Base-by-base conservation (phyloP, 176 grass and related monocot genomes). In the Aegilops longissima region DNA sequence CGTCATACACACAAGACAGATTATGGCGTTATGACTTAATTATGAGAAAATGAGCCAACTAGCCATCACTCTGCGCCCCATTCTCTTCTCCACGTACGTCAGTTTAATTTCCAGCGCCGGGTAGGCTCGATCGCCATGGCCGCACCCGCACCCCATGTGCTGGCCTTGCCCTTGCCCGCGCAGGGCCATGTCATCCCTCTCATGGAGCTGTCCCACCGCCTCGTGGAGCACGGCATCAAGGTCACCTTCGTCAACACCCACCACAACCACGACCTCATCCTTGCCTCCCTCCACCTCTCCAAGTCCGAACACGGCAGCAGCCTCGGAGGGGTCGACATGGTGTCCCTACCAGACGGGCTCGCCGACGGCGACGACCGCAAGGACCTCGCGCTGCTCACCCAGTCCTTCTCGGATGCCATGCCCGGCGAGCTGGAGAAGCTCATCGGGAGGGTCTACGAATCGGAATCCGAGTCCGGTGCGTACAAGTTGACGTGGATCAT, bases 161-260 rank as follows among this genome's bases (percentile, higher is more conserved):
- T 31, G 30, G 30, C 30, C 30, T 31, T 31, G 30, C 30, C 30
- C 3, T 31, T 31, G 2, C 88, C 91, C 17, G 82, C 84, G 5
- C 91, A 93, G 80, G 91, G 88, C 80, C 91, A 93, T 76, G 81
- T 93, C 77, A 63, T 84, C 45, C 91, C 91, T 17, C 79, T 93
- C 12, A 86, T 93, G 88, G 88, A 90, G 85, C 88, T 90, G 2
- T 85, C 85, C 30, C 92, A 90, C 71, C 20, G 85, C 27, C 84
- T 93, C 6, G 88, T 93, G 31, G 52, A 84, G 18, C 83, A 66
- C 14, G 92, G 88, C 36, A 31, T 91, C 83, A 68, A 91, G 68
- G 74, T 93, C 59, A 86, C 83, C 66, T 91, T 93, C 71, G 82
- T 89, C 64, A 84, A 84, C 86, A 91, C 92, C 10, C 73, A 89